Conservation (phyloP, 2,329 filamentous ascomycete genomes). For the Apiospora pterosperma region DNA sequence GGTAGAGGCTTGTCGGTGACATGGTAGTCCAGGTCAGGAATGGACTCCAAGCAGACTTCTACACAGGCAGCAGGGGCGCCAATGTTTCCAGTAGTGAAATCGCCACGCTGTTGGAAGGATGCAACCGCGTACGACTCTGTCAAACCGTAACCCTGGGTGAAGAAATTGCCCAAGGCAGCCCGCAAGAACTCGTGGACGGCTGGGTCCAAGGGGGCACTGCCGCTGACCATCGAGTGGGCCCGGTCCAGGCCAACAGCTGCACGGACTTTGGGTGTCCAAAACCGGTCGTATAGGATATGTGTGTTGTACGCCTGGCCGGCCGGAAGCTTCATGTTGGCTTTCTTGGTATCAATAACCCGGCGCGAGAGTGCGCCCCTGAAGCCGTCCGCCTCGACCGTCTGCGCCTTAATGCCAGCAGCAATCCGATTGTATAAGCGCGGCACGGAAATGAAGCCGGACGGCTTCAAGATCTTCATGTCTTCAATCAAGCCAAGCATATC, state of each 20-base stretch:
- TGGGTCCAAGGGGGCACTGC: conserved; percentile 87
- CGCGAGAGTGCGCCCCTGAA: conserved; percentile 78
- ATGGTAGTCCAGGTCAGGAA: conserved; percentile 92
- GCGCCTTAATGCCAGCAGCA: conserved; percentile 74
- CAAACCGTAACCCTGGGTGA: conserved; percentile 87
- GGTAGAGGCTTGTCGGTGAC: conserved; percentile 84
- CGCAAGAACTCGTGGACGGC: conserved; percentile 85
- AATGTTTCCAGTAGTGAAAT: conserved; percentile 77
- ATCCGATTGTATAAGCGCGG: conserved; percentile 91
- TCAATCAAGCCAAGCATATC: conserved; percentile 84
- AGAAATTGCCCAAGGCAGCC: conserved; percentile 73
- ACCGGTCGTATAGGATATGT: conserved; percentile 75
- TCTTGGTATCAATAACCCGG: conserved; percentile 76
- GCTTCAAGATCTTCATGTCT: conserved; percentile 82
- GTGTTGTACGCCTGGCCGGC: conserved; percentile 72
- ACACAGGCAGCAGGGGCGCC: conserved; percentile 64
- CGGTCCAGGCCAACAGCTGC: conserved; percentile 79
- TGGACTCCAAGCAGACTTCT: conserved; percentile 80
- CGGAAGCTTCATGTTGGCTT: conserved; percentile 70
- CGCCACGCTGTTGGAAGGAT: conserved; percentile 64
- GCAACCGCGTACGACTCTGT: conserved; percentile 88
- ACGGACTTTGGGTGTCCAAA: conserved; percentile 87
- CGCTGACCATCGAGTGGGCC: conserved; percentile 72
- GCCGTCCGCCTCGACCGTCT: conserved; percentile 75
- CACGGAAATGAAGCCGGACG: conserved; percentile 82